phyloP scores from a whole-genome alignment of 169 alveolate genomes.

The Plasmodium ovale region DNA sequence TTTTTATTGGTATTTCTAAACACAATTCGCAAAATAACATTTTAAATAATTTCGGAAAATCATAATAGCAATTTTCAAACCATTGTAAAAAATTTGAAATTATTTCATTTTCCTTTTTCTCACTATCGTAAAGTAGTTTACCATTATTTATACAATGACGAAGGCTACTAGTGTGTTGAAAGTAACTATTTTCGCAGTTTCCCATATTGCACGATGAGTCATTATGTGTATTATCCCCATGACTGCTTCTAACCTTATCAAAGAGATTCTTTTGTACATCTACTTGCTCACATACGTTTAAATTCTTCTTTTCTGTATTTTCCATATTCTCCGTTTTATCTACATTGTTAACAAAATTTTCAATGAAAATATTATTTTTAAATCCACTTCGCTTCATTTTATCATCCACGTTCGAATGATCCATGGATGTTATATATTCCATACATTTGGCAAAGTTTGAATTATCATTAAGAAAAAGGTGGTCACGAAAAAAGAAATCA shows the following conservation, averaged over 20 bases:
- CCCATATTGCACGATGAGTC: background rate
- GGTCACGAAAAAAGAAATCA: background rate
- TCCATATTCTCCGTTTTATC: background rate
- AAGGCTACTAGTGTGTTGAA: background rate
- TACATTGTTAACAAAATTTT: background rate
- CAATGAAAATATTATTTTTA: background rate
- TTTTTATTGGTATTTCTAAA: constrained; percentile 21
- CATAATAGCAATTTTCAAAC: constrained; percentile 36
- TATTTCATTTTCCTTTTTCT: constrained; percentile 10
- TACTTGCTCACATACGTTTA: background rate
- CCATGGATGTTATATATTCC: too few relatives aligned
- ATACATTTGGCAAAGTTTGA: background rate
- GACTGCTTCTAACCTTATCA: background rate
- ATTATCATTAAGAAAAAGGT: background rate
- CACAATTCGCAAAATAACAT: constrained; percentile 60
- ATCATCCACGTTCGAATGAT: too few relatives aligned
- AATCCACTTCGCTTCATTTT: background rate
- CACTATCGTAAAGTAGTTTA: background rate
- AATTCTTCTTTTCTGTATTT: background rate
- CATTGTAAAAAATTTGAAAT: constrained; percentile 18
- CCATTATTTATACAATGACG: background rate
- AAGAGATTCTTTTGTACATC: background rate
- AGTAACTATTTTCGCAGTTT: background rate
- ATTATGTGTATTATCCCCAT: background rate
- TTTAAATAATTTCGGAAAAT: constrained; percentile 39